These are phyloP conservation scores for Jaltomata sinuosa DNA, from an alignment of 257 asterid genomes.

Conservation along the genomic window DNA sequence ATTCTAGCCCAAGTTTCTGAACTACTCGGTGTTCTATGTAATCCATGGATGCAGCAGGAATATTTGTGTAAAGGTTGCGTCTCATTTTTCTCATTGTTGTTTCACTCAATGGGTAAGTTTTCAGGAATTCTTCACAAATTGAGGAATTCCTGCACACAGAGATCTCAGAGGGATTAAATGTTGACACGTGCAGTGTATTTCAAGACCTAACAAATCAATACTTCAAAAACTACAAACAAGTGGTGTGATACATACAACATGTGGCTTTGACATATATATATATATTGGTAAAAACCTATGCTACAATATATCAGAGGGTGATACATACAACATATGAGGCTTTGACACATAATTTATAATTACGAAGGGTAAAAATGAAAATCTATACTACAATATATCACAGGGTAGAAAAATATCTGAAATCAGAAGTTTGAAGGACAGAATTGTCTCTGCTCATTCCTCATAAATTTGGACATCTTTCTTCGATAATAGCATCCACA, in stretches of 20 bases:
- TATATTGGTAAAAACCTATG: no score
- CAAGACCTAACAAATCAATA: background rate
- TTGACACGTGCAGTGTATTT: background rate
- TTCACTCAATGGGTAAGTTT: slow-evolving; percentile 1
- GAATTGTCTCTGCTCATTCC: background rate
- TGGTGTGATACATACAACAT: no score
- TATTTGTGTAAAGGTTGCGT: no score
- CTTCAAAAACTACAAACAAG: background rate
- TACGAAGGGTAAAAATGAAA: background rate
- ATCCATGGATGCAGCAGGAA: slow-evolving; percentile 27
- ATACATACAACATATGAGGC: background rate
- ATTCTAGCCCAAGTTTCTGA: slow-evolving; percentile 10
- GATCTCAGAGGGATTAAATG: background rate
- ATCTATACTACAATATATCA: background rate
- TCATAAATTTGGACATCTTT: background rate
- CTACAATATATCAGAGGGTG: no score
- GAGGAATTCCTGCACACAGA: slow-evolving; percentile 19
- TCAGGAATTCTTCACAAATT: slow-evolving; percentile 9
- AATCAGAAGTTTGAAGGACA: background rate
- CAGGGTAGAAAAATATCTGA: background rate
- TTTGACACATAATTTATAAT: background rate
- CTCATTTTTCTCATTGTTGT: slow-evolving; percentile 13
- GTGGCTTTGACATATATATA: no score
- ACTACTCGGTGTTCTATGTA: slow-evolving; percentile 18
- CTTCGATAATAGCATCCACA: background rate